A percentile compares a stretch with the other conserved stretches of the same genome.
Evolutionary conservation across 2,329 filamentous ascomycete species (phyloP).

Genomic region (Colletotrichum aenigma): DNA sequence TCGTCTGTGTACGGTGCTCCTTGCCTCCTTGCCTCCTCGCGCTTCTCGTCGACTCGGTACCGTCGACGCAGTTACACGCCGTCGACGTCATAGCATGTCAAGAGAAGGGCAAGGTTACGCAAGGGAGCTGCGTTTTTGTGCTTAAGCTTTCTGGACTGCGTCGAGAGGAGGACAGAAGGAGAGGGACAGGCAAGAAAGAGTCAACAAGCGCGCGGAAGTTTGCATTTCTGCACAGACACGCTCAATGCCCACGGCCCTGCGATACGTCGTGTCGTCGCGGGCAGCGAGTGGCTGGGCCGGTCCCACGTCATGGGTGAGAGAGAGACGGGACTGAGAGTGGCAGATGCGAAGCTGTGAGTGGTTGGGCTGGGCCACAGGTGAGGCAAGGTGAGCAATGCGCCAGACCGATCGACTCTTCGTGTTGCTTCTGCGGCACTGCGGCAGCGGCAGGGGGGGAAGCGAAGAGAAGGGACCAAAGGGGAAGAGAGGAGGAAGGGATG

Average conservation of each 20-base stretch:
- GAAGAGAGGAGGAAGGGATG: background rate
- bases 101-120: background rate
- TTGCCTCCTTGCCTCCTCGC: background rate
- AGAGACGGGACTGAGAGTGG: background rate
- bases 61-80: background rate
- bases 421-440: background rate
- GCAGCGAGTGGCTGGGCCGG: background rate
- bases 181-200: background rate
- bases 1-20: background rate
- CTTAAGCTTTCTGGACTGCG: background rate
- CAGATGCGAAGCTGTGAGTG: background rate
- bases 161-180: background rate
- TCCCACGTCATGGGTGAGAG: background rate
- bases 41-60: background rate
- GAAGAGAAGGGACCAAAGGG: background rate
- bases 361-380: background rate
- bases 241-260: background rate
- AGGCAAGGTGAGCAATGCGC: background rate
- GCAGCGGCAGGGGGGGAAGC: background rate
- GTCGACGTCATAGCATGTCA: background rate
- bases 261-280: background rate
- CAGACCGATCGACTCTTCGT: background rate
- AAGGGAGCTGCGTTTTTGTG: background rate
- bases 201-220: background rate
- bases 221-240: background rate